Percentiles rank a stretch among this genome's conserved stretches.
These are phyloP conservation scores for Toxicodendron radicans DNA, from an alignment of 345 rosid species.

Conservation along the genomic window DNA sequence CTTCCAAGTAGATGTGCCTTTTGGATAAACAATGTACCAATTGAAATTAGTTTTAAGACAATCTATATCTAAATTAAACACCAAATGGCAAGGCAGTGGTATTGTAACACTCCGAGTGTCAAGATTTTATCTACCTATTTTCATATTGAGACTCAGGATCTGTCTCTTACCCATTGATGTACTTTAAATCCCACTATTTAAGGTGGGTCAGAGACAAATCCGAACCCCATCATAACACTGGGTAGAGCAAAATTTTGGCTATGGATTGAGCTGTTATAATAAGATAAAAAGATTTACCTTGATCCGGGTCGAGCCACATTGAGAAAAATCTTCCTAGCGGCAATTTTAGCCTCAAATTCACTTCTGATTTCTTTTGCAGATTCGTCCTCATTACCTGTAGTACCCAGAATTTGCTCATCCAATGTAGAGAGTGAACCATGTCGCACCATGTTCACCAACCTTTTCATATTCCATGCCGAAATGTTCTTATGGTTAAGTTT, in stretches of 20 bases:
- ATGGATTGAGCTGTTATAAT: too few species aligned
- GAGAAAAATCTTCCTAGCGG: conserved; percentile 82
- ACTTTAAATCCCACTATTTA: too few species aligned
- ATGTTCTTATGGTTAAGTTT: conserved; percentile 70
- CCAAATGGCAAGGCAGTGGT: neutral
- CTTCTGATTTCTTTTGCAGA: conserved; percentile 58
- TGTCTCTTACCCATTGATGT: neutral
- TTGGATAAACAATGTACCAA: neutral
- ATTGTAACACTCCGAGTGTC: too few species aligned
- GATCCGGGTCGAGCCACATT: conserved; percentile 62
- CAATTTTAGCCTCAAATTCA: conserved; percentile 81
- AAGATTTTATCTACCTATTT: too few species aligned
- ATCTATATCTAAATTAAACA: too few species aligned
- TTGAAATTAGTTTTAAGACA: neutral
- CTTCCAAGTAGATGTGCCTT: conserved; percentile 69
- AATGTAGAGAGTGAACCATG: conserved; percentile 69
- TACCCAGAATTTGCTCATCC: conserved; percentile 66
- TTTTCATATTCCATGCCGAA: conserved; percentile 99
- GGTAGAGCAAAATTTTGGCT: too few species aligned
- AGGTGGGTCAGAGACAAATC: too few species aligned
- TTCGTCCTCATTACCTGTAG: conserved; percentile 46
- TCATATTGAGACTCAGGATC: too few species aligned
- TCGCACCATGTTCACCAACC: conserved; percentile 80
- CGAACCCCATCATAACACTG: too few species aligned
- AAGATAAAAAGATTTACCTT: conserved; percentile 38